Evolutionary conservation across 2,329 filamentous ascomycete species (phyloP).

Genomic region (Claviceps quebecensis): DNA sequence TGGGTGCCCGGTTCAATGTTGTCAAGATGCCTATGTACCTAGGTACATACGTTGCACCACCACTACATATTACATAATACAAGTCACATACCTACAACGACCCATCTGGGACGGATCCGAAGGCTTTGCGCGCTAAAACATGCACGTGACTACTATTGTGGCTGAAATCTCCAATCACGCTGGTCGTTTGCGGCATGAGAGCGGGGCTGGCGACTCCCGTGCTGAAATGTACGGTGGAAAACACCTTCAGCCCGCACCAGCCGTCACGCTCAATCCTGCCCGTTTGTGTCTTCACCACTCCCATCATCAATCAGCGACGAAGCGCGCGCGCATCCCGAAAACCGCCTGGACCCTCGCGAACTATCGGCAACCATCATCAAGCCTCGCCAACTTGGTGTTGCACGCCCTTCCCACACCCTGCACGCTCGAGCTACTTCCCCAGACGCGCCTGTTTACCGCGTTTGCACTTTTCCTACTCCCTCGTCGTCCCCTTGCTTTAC

Average conservation of each 20-base stretch:
- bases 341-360: conserved; percentile 45
- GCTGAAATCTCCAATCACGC: conserved; percentile 7
- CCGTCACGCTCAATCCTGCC: conserved; percentile 36
- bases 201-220: conserved; percentile 21
- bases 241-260: conserved; percentile 27
- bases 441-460: conserved; percentile 26
- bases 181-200: conserved; percentile 5
- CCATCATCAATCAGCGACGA: conserved; percentile 33
- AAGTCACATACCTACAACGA: neutral
- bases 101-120: neutral
- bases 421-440: conserved; percentile 25
- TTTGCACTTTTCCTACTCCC: conserved; percentile 28
- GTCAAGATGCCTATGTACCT: too few species aligned
- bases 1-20: too few species aligned
- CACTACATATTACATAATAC: neutral
- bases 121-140: neutral
- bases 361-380: conserved; percentile 44
- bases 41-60: too few species aligned
- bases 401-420: conserved; percentile 40
- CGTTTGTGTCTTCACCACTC: conserved; percentile 38
- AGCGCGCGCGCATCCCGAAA: conserved; percentile 43
- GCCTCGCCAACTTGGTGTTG: conserved; percentile 36
- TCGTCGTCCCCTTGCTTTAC: conserved; percentile 7
- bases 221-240: conserved; percentile 30
- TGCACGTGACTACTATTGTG: neutral